phyloP scores from a whole-genome alignment of 2,329 filamentous ascomycete species.

The Teratosphaeria nubilosa region DNA sequence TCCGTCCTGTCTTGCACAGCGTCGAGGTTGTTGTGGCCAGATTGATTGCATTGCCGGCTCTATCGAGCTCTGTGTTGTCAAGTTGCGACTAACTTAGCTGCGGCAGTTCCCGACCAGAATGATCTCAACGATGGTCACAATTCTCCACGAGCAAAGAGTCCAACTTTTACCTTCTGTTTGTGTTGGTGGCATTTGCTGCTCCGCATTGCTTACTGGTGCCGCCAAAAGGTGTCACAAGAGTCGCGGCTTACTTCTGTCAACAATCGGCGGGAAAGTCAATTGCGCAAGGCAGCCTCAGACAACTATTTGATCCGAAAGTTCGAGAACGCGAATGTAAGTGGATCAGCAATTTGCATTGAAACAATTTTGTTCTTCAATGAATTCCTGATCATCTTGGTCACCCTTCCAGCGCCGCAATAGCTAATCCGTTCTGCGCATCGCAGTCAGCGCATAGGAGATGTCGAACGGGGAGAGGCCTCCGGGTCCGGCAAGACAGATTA shows the following conservation, averaged over 20 bases:
- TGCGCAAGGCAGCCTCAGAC: neutral
- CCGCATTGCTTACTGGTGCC: neutral
- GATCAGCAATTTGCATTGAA: neutral
- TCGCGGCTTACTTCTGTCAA: neutral
- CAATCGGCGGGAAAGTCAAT: neutral
- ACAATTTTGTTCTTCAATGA: neutral
- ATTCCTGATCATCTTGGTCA: neutral
- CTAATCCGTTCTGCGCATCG: neutral
- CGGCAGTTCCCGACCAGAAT: neutral
- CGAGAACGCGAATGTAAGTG: neutral
- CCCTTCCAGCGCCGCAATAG: neutral
- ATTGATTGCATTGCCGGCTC: too few relatives aligned
- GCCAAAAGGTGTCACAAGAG: neutral
- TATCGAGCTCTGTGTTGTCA: too few relatives aligned
- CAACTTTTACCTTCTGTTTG: neutral
- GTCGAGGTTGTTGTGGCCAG: too few relatives aligned
- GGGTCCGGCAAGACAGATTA: neutral
- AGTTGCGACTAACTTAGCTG: neutral
- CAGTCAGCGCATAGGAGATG: neutral
- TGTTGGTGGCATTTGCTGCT: neutral
- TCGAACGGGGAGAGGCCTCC: neutral
- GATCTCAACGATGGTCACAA: neutral
- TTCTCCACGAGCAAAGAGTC: neutral
- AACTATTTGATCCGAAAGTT: neutral
- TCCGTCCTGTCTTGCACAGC: too few relatives aligned